A percentile compares a stretch with the other conserved stretches of the same genome.
Conservation (phyloP, 768 basidiomycete genomes). For the Paxillus involutus region DNA sequence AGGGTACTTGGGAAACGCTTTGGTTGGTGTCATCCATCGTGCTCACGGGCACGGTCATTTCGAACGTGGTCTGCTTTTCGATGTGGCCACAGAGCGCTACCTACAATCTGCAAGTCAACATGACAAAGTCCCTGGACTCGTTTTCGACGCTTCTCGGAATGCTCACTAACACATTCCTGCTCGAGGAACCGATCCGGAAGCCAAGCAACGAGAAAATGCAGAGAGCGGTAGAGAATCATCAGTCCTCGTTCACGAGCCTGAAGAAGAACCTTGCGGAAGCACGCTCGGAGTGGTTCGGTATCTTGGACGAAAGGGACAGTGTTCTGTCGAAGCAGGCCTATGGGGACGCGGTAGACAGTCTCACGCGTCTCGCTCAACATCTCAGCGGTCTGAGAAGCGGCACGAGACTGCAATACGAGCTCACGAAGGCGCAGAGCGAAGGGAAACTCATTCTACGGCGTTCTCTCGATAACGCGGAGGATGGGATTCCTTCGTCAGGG, state of each 20-base stretch:
- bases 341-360: constrained; percentile 81
- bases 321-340: constrained; percentile 56
- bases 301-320: constrained; percentile 23
- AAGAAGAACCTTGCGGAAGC: constrained; percentile 88
- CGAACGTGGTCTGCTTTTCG: constrained; percentile 80
- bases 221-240: constrained; percentile 81
- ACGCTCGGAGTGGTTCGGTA: constrained; percentile 72
- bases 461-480: constrained; percentile 7
- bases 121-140: constrained; percentile 83
- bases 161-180: constrained; percentile 82
- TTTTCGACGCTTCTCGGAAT: constrained; percentile 84
- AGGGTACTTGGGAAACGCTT: constrained; percentile 78
- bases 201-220: constrained; percentile 65
- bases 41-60: constrained; percentile 68
- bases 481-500: constrained; percentile 17
- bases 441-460: constrained; percentile 41
- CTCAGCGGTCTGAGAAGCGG: constrained; percentile 86
- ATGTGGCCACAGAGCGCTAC: constrained; percentile 89
- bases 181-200: constrained; percentile 64
- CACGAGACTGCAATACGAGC: constrained; percentile 78
- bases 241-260: constrained; percentile 85
- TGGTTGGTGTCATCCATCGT: constrained; percentile 78
- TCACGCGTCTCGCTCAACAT: constrained; percentile 93
- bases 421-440: constrained; percentile 59
- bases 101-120: constrained; percentile 76